A percentile compares a stretch with the other conserved stretches of the same genome.
These are phyloP conservation scores for Heritiera fomes DNA, from an alignment of 345 rosid genomes.

Conservation along the genomic window DNA sequence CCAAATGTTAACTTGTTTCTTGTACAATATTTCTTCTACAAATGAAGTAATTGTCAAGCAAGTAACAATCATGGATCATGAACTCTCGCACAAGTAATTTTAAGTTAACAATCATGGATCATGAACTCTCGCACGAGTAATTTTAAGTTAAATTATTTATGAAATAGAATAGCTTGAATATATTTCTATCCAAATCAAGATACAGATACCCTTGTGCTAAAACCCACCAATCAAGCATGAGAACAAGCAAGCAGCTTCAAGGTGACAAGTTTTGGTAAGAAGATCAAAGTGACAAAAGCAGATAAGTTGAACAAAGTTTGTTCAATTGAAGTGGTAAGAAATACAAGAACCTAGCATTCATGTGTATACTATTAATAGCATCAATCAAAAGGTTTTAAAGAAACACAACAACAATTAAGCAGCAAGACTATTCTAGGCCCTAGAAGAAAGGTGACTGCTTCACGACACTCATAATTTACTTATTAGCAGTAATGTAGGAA, in stretches of 20 bases:
- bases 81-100: background rate
- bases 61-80: constrained; percentile 9
- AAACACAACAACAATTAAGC: background rate
- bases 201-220: background rate
- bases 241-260: background rate
- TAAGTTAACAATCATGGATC: background rate
- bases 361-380: background rate
- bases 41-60: background rate
- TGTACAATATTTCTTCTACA: background rate
- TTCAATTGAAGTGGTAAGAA: background rate
- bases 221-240: background rate
- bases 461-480: background rate
- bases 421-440: background rate
- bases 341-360: background rate
- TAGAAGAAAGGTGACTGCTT: constrained; percentile 1
- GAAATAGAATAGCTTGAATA: background rate
- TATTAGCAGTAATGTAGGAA: background rate
- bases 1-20: background rate
- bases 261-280: background rate
- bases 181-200: background rate
- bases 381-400: background rate
- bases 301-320: background rate
- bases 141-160: background rate
- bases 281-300: background rate
- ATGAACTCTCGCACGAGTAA: background rate